These are phyloP conservation scores for Hapsidospora chrysogenum DNA, from an alignment of 495 filamentous ascomycete genomes.

Conservation along the genomic window DNA sequence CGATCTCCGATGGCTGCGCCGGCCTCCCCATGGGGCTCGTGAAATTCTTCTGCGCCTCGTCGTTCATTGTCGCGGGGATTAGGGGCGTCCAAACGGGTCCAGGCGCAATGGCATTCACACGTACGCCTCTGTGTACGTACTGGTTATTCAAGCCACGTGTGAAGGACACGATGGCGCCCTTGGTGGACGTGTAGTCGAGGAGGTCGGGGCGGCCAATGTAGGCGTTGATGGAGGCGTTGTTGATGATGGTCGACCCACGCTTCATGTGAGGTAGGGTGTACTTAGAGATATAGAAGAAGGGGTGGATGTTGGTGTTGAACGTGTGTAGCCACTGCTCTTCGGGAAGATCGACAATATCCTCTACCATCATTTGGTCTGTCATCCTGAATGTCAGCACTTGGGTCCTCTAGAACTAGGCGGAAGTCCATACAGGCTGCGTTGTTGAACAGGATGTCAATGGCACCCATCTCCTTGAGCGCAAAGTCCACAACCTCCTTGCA, in stretches of 20 bases:
- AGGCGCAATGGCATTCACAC: conserved; percentile 67
- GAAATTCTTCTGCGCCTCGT: conserved; percentile 54
- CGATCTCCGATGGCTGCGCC: conserved; percentile 63
- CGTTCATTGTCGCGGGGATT: conserved; percentile 62
- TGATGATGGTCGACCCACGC: conserved; percentile 64
- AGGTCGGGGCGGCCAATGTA: conserved; percentile 72
- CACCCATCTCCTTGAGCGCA: conserved; percentile 44
- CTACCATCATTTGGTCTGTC: conserved; percentile 45
- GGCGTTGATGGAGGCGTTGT: conserved; percentile 65
- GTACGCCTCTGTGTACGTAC: conserved; percentile 52
- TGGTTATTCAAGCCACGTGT: conserved; percentile 67
- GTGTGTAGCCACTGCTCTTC: conserved; percentile 68
- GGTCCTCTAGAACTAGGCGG: background rate
- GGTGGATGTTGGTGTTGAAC: conserved; percentile 63
- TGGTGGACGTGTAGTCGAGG: conserved; percentile 72
- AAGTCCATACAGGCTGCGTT: conserved; percentile 41
- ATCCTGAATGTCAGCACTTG: background rate
- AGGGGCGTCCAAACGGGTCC: conserved; percentile 77
- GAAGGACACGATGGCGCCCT: conserved; percentile 72
- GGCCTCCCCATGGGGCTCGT: conserved; percentile 66
- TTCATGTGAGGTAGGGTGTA: conserved; percentile 63
- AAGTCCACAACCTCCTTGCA: conserved; percentile 55
- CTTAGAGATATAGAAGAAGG: conserved; percentile 62
- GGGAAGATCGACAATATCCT: conserved; percentile 53
- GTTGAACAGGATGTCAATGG: conserved; percentile 65